Percentiles rank a stretch among this genome's conserved stretches.
Evolutionary conservation across 108 stramenopile genomes (phyloP).

Genomic region (Phaeodactylum tricornutum): DNA sequence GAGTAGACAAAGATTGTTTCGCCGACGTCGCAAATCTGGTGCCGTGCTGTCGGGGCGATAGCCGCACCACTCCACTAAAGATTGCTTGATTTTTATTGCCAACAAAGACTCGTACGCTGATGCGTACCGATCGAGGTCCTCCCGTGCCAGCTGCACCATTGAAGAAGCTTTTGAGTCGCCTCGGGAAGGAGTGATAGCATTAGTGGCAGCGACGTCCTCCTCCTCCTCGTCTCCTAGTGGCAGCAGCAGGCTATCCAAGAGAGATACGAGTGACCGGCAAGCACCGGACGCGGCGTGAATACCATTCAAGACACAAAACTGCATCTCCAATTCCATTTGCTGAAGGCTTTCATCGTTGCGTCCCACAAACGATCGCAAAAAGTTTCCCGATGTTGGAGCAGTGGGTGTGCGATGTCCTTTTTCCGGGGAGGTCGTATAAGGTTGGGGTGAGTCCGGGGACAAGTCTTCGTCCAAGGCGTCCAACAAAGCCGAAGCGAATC

Average conservation of each 20-base stretch:
- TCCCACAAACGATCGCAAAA: slow-evolving; percentile 16
- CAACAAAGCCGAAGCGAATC: slow-evolving; percentile 69
- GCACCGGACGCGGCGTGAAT: slow-evolving; percentile 53
- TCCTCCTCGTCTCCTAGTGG: no score
- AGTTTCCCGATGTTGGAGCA: slow-evolving; percentile 45
- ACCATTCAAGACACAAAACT: slow-evolving; percentile 66
- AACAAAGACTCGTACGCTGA: slow-evolving; percentile 36
- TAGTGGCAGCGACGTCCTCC: slow-evolving; percentile 1
- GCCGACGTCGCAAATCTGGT: slow-evolving; percentile 17
- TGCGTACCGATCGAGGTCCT: slow-evolving; percentile 60
- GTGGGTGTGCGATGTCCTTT: slow-evolving; percentile 11
- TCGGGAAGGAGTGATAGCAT: not conserved
- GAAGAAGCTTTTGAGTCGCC: slow-evolving; percentile 12
- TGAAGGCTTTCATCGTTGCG: slow-evolving; percentile 18
- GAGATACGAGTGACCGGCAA: slow-evolving; percentile 43
- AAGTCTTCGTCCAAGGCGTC: slow-evolving; percentile 67
- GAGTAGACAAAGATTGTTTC: slow-evolving; percentile 25
- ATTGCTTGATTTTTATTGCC: slow-evolving; percentile 17
- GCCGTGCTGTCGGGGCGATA: slow-evolving; percentile 9
- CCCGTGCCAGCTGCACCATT: slow-evolving; percentile 68
- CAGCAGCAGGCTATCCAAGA: slow-evolving; percentile 44
- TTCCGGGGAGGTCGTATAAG: not conserved
- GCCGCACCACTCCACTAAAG: slow-evolving; percentile 56
- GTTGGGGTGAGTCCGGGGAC: not conserved
- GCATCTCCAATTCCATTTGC: slow-evolving; percentile 45